Evolutionary conservation across 202 grass and related monocot genomes (phyloP), one percentile per base, ranked within the genome.

Genomic region (Dendrocalamus latiflorus): DNA sequence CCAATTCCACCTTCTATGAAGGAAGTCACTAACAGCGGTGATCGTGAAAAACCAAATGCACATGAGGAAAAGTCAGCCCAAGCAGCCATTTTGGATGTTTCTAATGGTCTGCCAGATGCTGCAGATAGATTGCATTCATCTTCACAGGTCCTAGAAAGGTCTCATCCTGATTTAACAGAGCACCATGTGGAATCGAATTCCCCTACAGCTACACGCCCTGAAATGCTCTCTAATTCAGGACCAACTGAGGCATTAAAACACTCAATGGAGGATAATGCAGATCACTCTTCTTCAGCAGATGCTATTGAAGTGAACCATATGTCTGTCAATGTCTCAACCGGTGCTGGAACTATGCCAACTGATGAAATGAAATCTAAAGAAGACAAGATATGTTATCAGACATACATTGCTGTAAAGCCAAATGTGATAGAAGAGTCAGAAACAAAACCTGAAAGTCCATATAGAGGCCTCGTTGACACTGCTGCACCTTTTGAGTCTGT

Each of bases 401-500:
- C 49, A 22, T 36, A 69, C n/a, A 61, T 56, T 33, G 75, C 55
- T 55, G 65, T 42, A 69, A 80, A 73, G 49, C 62, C 56, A 83
- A 92, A 90, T 74, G 81, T 62, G 25, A 67, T 45, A 68, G 84
- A 87, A 76, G 85, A 81, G 77, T 84, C 79, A 68, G 87, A 75
- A 48, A 37, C 49, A 59, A 88, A 58, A 88, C 82, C 84, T 56
- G 65, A 84, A 55, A 81, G 89, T 88, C 77, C 84, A 86, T 91
- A 87, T 38, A 91, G 73, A 85, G 89, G 81, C 14, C 71, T 99
- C 76, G 55, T 99, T 25, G 96, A 99, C 56, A 93, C 89, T 38
- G 72, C 85, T 77, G 91, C 96, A 56, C 93, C 93, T 78, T 99
- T 99, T 86, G 91, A 99, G 83, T 99, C 96, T n/a, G 93, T 99